A percentile compares a stretch with the other conserved stretches of the same genome.
phyloP scores from a whole-genome alignment of 176 grass and related monocot species.

The Tuctoria greenei region DNA sequence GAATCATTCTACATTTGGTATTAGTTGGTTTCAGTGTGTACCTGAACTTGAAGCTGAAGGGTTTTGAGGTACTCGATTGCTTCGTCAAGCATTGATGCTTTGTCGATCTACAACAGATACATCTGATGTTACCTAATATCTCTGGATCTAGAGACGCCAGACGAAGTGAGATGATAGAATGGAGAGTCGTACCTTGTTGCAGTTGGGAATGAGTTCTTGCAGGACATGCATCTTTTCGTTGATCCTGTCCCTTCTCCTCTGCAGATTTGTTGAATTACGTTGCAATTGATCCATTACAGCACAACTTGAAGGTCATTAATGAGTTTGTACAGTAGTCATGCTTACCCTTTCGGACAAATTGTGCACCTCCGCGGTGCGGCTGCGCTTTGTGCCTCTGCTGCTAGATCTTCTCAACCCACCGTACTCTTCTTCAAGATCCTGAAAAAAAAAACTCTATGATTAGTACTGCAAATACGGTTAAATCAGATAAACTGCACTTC shows the following conservation, averaged over 20 bases:
- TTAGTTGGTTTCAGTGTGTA: constrained; percentile 18
- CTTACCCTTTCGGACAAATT: constrained; percentile 95
- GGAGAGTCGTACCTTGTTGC: constrained; percentile 57
- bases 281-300: constrained; percentile 9
- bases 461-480: not conserved
- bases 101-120: constrained; percentile 51
- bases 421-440: constrained; percentile 63
- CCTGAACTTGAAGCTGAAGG: constrained; percentile 78
- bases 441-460: constrained; percentile 14
- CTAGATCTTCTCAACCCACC: constrained; percentile 35
- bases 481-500: not conserved
- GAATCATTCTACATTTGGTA: constrained; percentile 9
- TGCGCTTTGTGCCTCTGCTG: constrained; percentile 57
- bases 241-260: constrained; percentile 77
- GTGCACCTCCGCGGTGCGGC: constrained; percentile 75
- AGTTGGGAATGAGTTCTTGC: constrained; percentile 80
- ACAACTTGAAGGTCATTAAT: not conserved
- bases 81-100: constrained; percentile 78
- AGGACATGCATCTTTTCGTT: constrained; percentile 64
- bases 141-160: not conserved
- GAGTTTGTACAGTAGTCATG: not conserved
- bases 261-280: constrained; percentile 26
- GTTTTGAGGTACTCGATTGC: constrained; percentile 81
- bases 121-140: constrained; percentile 5
- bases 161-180: constrained; percentile 17